phyloP scores from a whole-genome alignment of 495 filamentous ascomycete genomes.

The Pyronema omphalodes region DNA sequence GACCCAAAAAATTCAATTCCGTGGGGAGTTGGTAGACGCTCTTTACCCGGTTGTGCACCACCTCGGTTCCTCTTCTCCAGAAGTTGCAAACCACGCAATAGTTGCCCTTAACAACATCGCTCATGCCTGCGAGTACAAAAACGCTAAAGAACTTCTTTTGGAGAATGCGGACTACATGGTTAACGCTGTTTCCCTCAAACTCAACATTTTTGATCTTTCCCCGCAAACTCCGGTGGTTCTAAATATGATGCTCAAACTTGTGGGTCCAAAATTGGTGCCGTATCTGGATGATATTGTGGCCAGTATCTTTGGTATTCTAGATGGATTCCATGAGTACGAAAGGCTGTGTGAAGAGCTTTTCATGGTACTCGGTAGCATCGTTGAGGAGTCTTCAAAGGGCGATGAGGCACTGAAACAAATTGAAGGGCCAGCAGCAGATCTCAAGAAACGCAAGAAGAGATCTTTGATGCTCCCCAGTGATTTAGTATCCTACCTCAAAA shows the following conservation, averaged over 20 bases:
- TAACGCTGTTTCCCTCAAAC: conserved; percentile 71
- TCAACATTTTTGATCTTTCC: conserved; percentile 81
- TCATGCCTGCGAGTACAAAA: conserved; percentile 50
- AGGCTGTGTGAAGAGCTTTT: conserved; percentile 73
- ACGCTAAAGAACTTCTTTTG: conserved; percentile 61
- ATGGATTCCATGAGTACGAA: conserved; percentile 86
- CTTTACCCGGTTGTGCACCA: conserved; percentile 77
- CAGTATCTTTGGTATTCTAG: conserved; percentile 76
- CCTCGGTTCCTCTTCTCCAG: conserved; percentile 51
- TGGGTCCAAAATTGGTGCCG: conserved; percentile 62
- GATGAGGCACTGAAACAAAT: conserved; percentile 33
- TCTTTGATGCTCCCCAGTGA: conserved; percentile 21
- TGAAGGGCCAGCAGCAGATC: conserved; percentile 15
- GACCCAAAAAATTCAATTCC: conserved; percentile 49
- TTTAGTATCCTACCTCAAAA: conserved; percentile 21
- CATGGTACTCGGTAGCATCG: conserved; percentile 57
- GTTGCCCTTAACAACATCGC: conserved; percentile 66
- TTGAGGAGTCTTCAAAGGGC: conserved; percentile 56
- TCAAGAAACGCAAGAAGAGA: conserved; percentile 5
- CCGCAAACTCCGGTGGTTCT: conserved; percentile 81
- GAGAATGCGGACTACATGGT: conserved; percentile 94
- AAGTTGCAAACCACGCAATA: conserved; percentile 65
- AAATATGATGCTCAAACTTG: conserved; percentile 81
- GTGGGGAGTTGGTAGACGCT: conserved; percentile 72
- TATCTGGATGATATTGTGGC: conserved; percentile 82